phyloP scores from a whole-genome alignment of 805 yeast species.

The Alloascoidea africana region DNA sequence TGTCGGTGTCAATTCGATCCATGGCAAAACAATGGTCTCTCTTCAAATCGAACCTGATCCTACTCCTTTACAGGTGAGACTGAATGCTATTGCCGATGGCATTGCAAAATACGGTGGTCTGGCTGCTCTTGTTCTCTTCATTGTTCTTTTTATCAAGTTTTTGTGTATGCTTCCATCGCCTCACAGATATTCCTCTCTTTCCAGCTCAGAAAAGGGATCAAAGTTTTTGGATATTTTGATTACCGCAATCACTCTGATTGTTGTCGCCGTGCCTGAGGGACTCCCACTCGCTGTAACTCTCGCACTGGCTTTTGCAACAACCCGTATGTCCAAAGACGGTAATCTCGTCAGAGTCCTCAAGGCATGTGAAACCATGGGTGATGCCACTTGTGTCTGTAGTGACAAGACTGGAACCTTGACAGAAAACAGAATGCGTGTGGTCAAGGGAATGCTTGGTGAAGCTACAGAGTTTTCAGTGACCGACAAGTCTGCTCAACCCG shows the following conservation, averaged over 20 bases:
- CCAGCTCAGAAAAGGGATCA: slow-evolving; percentile 68
- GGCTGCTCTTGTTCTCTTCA: slow-evolving; percentile 70
- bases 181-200: slow-evolving; percentile 13
- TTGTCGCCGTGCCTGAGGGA: slow-evolving; percentile 99
- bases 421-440: slow-evolving; percentile 86
- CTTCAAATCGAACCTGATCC: slow-evolving; percentile 60
- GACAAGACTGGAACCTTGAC: slow-evolving; percentile 97
- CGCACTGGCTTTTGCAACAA: slow-evolving; percentile 94
- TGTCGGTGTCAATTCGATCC: slow-evolving; percentile 78
- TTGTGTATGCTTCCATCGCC: slow-evolving; percentile 41
- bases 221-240: slow-evolving; percentile 74
- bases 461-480: slow-evolving; percentile 25
- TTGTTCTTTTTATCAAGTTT: slow-evolving; percentile 67
- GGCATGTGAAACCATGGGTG: slow-evolving; percentile 98
- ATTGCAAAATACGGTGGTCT: slow-evolving; percentile 89
- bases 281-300: slow-evolving; percentile 93
- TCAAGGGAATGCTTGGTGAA: slow-evolving; percentile 52
- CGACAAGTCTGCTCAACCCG: not conserved
- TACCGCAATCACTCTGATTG: slow-evolving; percentile 83
- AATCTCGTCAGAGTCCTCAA: slow-evolving; percentile 87
- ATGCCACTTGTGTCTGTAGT: slow-evolving; percentile 93
- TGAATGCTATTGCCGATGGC: slow-evolving; percentile 75
- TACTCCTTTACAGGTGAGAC: slow-evolving; percentile 80
- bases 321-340: slow-evolving; percentile 94
- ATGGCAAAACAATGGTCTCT: slow-evolving; percentile 83